These are phyloP conservation scores for Fusarium sp. DNA, from an alignment of 2,329 filamentous ascomycete species.

Conservation along the genomic window DNA sequence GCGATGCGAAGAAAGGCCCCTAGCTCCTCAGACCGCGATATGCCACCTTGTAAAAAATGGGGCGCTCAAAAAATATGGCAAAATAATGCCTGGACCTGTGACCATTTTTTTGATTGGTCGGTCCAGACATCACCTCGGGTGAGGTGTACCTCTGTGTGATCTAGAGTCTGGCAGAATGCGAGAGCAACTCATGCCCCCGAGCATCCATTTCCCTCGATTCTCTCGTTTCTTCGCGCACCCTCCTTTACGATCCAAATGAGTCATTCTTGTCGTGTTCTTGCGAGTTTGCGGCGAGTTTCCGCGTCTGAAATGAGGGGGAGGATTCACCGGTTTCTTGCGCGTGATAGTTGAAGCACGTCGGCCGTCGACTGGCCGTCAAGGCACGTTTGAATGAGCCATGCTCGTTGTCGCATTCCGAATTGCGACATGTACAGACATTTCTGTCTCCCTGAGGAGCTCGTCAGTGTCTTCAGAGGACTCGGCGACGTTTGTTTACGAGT, in stretches of 20 bases:
- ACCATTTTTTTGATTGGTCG: constrained; percentile 55
- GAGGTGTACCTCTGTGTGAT: constrained; percentile 50
- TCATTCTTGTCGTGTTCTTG: constrained; percentile 42
- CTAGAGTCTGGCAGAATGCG: constrained; percentile 43
- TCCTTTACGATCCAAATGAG: constrained; percentile 46
- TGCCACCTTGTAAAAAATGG: constrained; percentile 45
- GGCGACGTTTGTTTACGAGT: constrained; percentile 21
- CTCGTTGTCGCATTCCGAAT: constrained; percentile 48
- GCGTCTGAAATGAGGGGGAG: constrained; percentile 23
- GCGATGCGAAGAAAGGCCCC: constrained; percentile 38
- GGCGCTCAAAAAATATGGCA: constrained; percentile 46
- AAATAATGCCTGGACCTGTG: constrained; percentile 49
- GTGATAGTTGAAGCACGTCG: constrained; percentile 16
- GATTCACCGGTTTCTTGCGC: constrained; percentile 30
- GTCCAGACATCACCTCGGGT: constrained; percentile 47
- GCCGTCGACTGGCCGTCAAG: constrained; percentile 27
- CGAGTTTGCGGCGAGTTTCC: constrained; percentile 36
- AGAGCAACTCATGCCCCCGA: constrained; percentile 45
- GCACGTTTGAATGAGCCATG: constrained; percentile 34
- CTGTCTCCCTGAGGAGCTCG: constrained; percentile 12
- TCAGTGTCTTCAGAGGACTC: constrained; percentile 21
- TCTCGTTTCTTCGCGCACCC: constrained; percentile 42
- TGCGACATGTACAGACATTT: constrained; percentile 28
- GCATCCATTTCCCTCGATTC: constrained; percentile 42
- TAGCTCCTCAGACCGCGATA: constrained; percentile 34